A percentile compares a stretch with the other conserved stretches of the same genome.
These are phyloP conservation scores for Fraxinus paxiana DNA, from an alignment of 305 asterid genomes.

Conservation along the genomic window DNA sequence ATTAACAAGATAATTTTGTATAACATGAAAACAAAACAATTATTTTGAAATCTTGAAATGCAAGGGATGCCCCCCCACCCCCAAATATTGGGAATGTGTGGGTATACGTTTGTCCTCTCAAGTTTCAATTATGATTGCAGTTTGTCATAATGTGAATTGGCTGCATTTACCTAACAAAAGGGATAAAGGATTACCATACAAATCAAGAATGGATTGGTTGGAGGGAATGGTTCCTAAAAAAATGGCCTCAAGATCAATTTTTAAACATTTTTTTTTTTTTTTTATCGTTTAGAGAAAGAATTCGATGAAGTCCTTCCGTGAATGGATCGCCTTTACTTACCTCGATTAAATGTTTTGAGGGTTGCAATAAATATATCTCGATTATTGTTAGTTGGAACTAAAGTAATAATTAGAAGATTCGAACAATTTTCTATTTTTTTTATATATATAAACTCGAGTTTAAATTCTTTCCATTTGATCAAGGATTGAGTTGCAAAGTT, in stretches of 20 bases:
- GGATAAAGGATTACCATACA: background rate
- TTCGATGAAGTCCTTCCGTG: background rate
- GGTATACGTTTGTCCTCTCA: background rate
- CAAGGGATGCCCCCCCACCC: background rate
- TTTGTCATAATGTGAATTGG: background rate
- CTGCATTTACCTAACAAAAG: background rate
- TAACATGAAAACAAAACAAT: background rate
- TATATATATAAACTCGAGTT: too few species aligned
- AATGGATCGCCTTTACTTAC: background rate
- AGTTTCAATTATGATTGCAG: background rate
- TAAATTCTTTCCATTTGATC: too few species aligned
- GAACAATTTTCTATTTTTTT: background rate
- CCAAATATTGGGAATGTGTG: background rate
- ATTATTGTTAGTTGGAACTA: background rate
- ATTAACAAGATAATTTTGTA: background rate
- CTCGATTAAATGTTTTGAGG: background rate
- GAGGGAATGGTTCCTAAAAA: background rate
- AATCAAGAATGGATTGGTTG: background rate
- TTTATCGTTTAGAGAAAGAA: background rate
- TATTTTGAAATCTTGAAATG: background rate
- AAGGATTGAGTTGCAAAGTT: too few species aligned
- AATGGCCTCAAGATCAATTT: background rate
- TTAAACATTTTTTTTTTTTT: background rate
- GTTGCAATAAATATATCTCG: background rate
- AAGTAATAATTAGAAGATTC: background rate